phyloP scores from a whole-genome alignment of 352 stramenopile species.

The Globisporangium alternatum region DNA sequence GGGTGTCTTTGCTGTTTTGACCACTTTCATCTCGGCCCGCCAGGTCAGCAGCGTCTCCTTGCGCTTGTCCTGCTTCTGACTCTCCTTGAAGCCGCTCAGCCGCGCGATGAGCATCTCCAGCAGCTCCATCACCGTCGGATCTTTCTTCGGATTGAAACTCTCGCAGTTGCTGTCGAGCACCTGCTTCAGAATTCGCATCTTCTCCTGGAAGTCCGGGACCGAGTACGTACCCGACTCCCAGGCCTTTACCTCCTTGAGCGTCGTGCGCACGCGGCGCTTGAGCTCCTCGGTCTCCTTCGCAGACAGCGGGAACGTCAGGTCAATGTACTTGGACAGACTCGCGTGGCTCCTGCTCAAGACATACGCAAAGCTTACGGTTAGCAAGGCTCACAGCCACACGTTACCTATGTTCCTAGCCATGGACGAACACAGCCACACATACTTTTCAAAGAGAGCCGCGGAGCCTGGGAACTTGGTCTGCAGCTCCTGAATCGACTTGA shows the following conservation, averaged over 20 bases:
- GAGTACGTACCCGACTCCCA: slow-evolving; percentile 12
- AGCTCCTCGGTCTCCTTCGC: slow-evolving; percentile 17
- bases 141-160: slow-evolving; percentile 11
- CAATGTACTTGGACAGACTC: slow-evolving; percentile 19
- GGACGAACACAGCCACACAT: not conserved
- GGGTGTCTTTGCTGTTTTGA: not conserved
- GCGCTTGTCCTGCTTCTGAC: slow-evolving; percentile 16
- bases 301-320: slow-evolving; percentile 14
- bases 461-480: slow-evolving; percentile 15
- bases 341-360: slow-evolving; percentile 13
- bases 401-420: no score
- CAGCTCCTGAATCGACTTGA: slow-evolving; percentile 17
- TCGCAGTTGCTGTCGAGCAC: slow-evolving; percentile 18
- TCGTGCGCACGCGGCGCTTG: slow-evolving; percentile 9
- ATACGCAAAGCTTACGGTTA: no score
- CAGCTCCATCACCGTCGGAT: slow-evolving; percentile 13
- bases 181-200: slow-evolving; percentile 13
- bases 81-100: slow-evolving; percentile 17
- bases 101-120: slow-evolving; percentile 11
- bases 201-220: slow-evolving; percentile 19
- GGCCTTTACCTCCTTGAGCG: slow-evolving; percentile 16
- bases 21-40: slow-evolving; percentile 14
- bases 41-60: slow-evolving; percentile 16
- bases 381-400: no score
- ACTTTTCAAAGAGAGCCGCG: slow-evolving; percentile 18